Evolutionary conservation across 192 early-diverging fungal species (phyloP).

Genomic region (Pilobolus umbonatus): DNA sequence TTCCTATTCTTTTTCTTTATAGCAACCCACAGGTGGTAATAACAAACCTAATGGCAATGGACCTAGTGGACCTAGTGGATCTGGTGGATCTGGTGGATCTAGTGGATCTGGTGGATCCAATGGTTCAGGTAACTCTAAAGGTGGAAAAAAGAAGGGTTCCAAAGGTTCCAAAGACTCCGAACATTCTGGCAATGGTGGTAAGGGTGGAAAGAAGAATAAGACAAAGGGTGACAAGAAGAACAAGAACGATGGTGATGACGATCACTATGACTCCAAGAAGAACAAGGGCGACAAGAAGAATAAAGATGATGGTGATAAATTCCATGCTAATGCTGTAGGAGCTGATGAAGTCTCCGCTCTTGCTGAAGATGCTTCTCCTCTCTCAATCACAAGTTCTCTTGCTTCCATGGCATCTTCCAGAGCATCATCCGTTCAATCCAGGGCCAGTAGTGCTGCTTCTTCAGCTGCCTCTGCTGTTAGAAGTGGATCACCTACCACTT

Average conservation of each 20-base stretch:
- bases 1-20: not conserved
- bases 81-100: conserved; percentile 29
- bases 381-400: not conserved
- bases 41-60: conserved; percentile 56
- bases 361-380: not conserved
- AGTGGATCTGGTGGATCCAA: conserved; percentile 17
- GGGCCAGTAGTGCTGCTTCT: not conserved
- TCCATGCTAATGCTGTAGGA: conserved; percentile 3
- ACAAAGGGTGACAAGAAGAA: too few relatives aligned
- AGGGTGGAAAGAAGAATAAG: not conserved
- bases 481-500: not conserved
- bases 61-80: conserved; percentile 31
- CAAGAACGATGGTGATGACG: conserved; percentile 28
- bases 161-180: not conserved
- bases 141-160: not conserved
- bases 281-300: not conserved
- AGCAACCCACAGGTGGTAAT: not conserved
- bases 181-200: not conserved
- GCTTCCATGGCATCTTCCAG: not conserved
- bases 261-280: not conserved
- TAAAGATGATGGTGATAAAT: not conserved
- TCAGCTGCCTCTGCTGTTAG: not conserved
- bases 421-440: not conserved
- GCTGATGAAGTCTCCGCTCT: not conserved
- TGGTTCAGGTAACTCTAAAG: not conserved